Conservation (phyloP, 345 rosid species). For the Anacardium occidentale region DNA sequence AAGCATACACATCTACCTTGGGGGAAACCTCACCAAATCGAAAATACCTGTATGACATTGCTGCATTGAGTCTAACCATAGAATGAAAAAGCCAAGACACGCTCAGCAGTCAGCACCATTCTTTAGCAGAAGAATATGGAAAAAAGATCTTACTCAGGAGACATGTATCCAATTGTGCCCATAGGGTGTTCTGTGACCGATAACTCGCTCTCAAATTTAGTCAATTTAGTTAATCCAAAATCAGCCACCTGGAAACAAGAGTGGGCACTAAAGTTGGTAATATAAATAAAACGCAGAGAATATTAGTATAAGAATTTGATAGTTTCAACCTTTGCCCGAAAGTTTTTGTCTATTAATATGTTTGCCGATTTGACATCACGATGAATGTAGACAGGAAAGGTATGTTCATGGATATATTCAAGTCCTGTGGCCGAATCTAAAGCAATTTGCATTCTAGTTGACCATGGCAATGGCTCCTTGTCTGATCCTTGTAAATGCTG, state of each 20-base stretch:
- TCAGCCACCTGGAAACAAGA: conserved; percentile 68
- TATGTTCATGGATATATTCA: conserved; percentile 95
- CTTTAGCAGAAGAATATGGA: not conserved
- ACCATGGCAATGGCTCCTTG: conserved; percentile 79
- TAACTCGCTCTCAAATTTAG: conserved; percentile 65
- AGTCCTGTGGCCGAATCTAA: conserved; percentile 97
- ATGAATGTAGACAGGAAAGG: conserved; percentile 93
- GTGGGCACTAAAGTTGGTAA: not conserved
- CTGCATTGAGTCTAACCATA: not conserved
- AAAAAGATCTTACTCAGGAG: conserved; percentile 75
- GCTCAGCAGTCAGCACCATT: not conserved
- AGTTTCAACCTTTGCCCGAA: conserved; percentile 64
- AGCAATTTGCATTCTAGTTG: conserved; percentile 85
- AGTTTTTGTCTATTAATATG: conserved; percentile 84
- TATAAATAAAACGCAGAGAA: not conserved
- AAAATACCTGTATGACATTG: conserved; percentile 51
- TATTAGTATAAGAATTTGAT: not conserved
- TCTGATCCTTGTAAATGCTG: conserved; percentile 86
- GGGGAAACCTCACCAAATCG: conserved; percentile 79
- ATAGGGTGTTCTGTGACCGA: conserved; percentile 54
- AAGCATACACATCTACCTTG: conserved; percentile 88
- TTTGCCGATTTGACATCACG: conserved; percentile 93
- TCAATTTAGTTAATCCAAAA: conserved; percentile 87
- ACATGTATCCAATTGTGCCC: conserved; percentile 96
- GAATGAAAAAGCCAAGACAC: not conserved